Evolutionary conservation across 495 filamentous ascomycete species (phyloP).

Genomic region (Parathielavia hyrcaniae): DNA sequence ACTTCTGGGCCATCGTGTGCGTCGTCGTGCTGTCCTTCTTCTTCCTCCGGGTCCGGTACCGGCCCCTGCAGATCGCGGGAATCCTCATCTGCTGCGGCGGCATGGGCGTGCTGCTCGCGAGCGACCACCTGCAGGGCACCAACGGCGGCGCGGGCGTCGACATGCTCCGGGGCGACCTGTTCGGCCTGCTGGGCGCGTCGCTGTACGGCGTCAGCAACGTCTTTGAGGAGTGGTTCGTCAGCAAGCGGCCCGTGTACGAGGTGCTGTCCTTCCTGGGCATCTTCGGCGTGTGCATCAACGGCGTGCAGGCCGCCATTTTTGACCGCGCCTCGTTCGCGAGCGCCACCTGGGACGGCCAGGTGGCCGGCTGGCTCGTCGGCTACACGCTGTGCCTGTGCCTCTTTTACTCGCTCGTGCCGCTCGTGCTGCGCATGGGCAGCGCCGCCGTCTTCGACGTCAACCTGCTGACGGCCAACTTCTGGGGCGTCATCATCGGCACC

Average conservation of each 20-base stretch:
- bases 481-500: conserved; percentile 87
- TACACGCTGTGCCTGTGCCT: conserved; percentile 75
- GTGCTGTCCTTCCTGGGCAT: conserved; percentile 86
- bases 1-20: conserved; percentile 97
- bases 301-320: conserved; percentile 82
- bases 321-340: conserved; percentile 64
- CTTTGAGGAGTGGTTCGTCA: conserved; percentile 88
- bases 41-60: conserved; percentile 82
- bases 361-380: conserved; percentile 75
- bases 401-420: conserved; percentile 83
- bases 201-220: conserved; percentile 91
- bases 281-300: conserved; percentile 87
- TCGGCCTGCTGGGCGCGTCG: conserved; percentile 78
- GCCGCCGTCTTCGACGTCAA: conserved; percentile 97
- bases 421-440: conserved; percentile 78
- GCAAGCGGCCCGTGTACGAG: conserved; percentile 81
- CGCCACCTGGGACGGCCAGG: conserved; percentile 61
- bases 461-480: conserved; percentile 91
- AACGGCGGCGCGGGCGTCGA: conserved; percentile 58
- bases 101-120: conserved; percentile 81
- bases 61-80: conserved; percentile 70
- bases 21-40: conserved; percentile 80
- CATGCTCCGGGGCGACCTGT: conserved; percentile 86
- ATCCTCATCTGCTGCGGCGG: conserved; percentile 89
- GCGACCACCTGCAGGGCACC: conserved; percentile 72